Evolutionary conservation across 2,329 filamentous ascomycete species (phyloP).

Genomic region (Coniochaeta sp.): DNA sequence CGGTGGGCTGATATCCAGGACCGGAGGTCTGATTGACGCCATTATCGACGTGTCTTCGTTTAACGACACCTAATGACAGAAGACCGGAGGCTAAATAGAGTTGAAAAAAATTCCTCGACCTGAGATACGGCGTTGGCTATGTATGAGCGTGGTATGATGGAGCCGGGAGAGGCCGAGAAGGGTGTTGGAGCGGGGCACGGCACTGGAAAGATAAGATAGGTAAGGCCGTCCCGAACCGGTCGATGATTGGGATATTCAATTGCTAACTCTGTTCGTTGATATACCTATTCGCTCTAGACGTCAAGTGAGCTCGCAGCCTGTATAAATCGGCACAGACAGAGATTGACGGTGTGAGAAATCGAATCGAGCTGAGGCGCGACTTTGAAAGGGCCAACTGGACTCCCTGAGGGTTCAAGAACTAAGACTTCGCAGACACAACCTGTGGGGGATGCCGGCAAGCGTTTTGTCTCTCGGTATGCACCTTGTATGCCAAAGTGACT

Average conservation of each 20-base stretch:
- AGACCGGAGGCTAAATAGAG: not conserved
- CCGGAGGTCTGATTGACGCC: conserved; percentile 28
- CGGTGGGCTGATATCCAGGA: conserved; percentile 51
- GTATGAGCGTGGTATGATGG: not conserved
- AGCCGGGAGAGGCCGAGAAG: not conserved
- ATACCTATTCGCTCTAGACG: too few species aligned
- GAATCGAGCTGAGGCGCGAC: too few species aligned
- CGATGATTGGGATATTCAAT: too few species aligned
- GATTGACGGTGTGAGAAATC: too few species aligned
- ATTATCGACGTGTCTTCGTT: conserved; percentile 4
- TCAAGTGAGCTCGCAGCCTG: too few species aligned
- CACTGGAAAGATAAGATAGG: conserved; percentile 3
- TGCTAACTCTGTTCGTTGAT: too few species aligned
- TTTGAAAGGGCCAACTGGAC: too few species aligned
- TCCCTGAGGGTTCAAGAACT: too few species aligned
- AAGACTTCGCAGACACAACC: not conserved
- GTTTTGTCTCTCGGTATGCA: not conserved
- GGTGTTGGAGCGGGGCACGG: not conserved
- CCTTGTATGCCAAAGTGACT: not conserved
- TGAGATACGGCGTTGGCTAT: too few species aligned
- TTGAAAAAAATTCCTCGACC: not conserved
- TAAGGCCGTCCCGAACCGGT: not conserved
- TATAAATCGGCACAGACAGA: too few species aligned
- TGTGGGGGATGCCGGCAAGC: not conserved
- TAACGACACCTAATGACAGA: not conserved